Base-by-base conservation (phyloP, 768 basidiomycete species). In the Rhizopogon roseolus region DNA sequence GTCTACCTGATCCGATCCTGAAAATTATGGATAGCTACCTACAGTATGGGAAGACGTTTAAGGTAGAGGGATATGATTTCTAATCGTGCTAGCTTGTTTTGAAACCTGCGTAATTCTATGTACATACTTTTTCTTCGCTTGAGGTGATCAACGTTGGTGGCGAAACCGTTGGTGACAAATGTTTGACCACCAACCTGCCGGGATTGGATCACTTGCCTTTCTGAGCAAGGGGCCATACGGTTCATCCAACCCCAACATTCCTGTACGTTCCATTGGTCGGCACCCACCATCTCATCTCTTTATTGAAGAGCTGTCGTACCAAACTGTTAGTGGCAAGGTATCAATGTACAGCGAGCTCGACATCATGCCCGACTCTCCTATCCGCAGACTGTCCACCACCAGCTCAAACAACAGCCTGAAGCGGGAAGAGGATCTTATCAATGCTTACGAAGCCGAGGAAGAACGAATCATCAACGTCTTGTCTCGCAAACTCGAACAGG, bases 1-100 rank as follows among this genome's bases (percentile, higher is more conserved):
- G 92, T 3, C 76, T 98, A 7, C 95, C 95, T 1, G 90, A 93
- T 2, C 79, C 88, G 7, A 88, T 97, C 53, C 75, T 90, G 62
- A 93, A 90, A 73, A 90, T 97, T 60, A 93, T 98, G 91, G 86
- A 94, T 58, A 85, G 87, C 57, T 94, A 93, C 67, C 73, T 96
- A 66, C 82, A 86, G 61, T 96, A 95, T 69, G 95, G 92, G 13
- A 84, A 82, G 68, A 77, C 74, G 50, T 97, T 98, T 76, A 88
- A 88, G 65, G 87, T 95, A 38, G 92, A 93, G 70, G 91, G 90
- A 27, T 86, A 77, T 62, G 88, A 91, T 66, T 91, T 88, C 71
- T 91, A 63, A 73, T 45, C 48, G 37, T 28, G n/a, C 11, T 25
- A 22, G 19, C 38, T 1, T 22, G 2, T 11, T 36, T 16, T 48